Base-by-base conservation (phyloP, 2,329 filamentous ascomycete species). In the Neonectria faginata region DNA sequence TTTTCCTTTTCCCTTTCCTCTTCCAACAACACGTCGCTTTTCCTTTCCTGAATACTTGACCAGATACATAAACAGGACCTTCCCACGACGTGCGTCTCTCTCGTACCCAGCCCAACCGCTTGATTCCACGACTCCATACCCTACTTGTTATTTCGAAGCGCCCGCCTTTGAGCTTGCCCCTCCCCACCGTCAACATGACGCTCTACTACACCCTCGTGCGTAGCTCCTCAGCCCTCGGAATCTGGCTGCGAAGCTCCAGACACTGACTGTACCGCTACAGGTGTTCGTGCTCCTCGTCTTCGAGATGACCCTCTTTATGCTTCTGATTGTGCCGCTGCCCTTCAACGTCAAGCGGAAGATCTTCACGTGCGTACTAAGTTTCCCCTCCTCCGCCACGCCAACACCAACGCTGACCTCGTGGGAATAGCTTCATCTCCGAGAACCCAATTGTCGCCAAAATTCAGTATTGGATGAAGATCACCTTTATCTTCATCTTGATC, bases 381-480 rank as follows among this genome's bases (percentile, higher is more conserved):
- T 42, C 33, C 31, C 27, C 3, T n/a, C 33, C 20, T 22, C 6
- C 44, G 36, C 45, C 20, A 16, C 20, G 9, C 14, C 53, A 12
- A 57, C 57, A 44, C 31, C 6, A 33, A 16, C 36, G 54, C 64
- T 67, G 48, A 71, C 55, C 18, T 31, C 31, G 20, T 48, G 22
- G 12, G 20, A 39, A 60, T 67, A 93, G 91, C 74, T 99, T 99
- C 88, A 94, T 99, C 77, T 97, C 94, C 57, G 93, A 95, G 77
- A 97, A 91, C 78, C 91, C 86, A 0, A 66, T 90, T 57, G 87
- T 99, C 64, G 96, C 94, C 44, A 97, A 98, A 80, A 80, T 98
- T 70, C 95, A 98, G 85, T 97, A 99, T 84, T 95, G 94, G 75
- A 87, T 99, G 83, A 98, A 97, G 88, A 99, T 99, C 62, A 97